Base-by-base conservation (phyloP, 768 basidiomycete genomes). In the Suillus occidentalis region DNA sequence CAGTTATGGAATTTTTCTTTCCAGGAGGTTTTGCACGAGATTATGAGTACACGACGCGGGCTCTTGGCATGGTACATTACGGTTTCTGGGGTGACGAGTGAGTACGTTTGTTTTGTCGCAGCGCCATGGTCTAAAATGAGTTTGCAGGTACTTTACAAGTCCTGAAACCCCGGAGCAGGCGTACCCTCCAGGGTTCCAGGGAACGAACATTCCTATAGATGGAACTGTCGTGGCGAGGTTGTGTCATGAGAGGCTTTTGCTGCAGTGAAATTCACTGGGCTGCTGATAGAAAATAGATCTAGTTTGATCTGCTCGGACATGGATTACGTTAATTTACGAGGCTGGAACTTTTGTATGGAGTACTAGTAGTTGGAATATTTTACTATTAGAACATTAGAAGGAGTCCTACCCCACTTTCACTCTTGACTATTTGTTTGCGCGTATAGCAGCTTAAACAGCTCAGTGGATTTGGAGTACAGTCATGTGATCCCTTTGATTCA, bases 1-100 rank as follows among this genome's bases (percentile, higher is more conserved):
- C 95, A 0, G 94, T 97, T 39, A 92, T 97, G 72, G 95, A 97
- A 72, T 95, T 97, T 77, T 95, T 95, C 76, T 92, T 82, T 75
- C 90, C 90, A 0, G 83, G 83, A 49, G 94, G 94, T 4, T 95
- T 95, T 72, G 92, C 94, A 13, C 84, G 86, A 67, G 94, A 95
- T 73, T 95, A 95, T 72, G 87, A 93, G 74, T 93, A 85, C 66
- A 92, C 90, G 1, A 81, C 91, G 0, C 84, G 89, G n/a, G 89
- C 91, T 0, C 77, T 97, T 2, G 95, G 94, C 10, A 93, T 97
- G 83, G 81, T 79, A 1, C 90, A 94, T 74, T 92, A 88, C 68
- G 92, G 91, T 10, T 90, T 97, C 75, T 97, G 95, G 95, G 85
- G 86, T 18, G 80, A 87, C 61, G 71, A 82, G 90, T 92, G 68